Conservation (phyloP, 1,284 basidiomycete species). For the Dichomitus squalens region DNA sequence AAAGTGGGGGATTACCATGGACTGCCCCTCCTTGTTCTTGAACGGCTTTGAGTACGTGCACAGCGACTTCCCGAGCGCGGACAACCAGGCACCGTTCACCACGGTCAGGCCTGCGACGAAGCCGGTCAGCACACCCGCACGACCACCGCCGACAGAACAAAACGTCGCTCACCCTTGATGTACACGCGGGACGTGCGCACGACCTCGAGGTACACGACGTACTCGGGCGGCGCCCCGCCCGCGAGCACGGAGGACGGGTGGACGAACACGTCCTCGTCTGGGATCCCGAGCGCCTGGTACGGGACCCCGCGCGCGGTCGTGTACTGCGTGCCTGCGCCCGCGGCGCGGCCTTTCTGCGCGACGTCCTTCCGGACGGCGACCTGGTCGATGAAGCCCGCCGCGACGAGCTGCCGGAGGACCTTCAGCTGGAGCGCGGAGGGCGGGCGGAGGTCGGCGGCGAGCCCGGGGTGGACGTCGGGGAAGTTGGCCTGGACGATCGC, state of each 20-base stretch:
- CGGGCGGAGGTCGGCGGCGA: conserved; percentile 65
- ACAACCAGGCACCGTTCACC: conserved; percentile 90
- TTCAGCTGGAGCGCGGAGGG: conserved; percentile 84
- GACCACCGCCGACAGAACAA: background rate
- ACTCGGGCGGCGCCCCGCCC: conserved; percentile 79
- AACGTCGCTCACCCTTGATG: conserved; percentile 67
- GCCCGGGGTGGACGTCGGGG: conserved; percentile 58
- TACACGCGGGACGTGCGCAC: conserved; percentile 76
- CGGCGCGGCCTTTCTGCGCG: conserved; percentile 48
- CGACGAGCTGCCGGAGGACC: conserved; percentile 86
- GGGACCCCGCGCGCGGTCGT: conserved; percentile 80
- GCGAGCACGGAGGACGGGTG: conserved; percentile 88
- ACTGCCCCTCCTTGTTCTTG: conserved; percentile 64
- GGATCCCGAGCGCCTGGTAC: conserved; percentile 83
- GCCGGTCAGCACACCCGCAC: background rate
- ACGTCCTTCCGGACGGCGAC: conserved; percentile 92
- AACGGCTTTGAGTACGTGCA: conserved; percentile 90
- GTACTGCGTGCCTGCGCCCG: conserved; percentile 62
- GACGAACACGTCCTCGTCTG: conserved; percentile 88
- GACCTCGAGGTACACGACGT: conserved; percentile 84
- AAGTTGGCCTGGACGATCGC: conserved; percentile 79
- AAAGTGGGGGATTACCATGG: conserved; percentile 82
- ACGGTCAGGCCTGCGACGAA: conserved; percentile 69
- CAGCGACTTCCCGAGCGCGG: conserved; percentile 76
- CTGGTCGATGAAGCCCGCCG: conserved; percentile 94